phyloP scores from a whole-genome alignment of 2,329 filamentous ascomycete genomes.

The Achaetomium macrosporum region DNA sequence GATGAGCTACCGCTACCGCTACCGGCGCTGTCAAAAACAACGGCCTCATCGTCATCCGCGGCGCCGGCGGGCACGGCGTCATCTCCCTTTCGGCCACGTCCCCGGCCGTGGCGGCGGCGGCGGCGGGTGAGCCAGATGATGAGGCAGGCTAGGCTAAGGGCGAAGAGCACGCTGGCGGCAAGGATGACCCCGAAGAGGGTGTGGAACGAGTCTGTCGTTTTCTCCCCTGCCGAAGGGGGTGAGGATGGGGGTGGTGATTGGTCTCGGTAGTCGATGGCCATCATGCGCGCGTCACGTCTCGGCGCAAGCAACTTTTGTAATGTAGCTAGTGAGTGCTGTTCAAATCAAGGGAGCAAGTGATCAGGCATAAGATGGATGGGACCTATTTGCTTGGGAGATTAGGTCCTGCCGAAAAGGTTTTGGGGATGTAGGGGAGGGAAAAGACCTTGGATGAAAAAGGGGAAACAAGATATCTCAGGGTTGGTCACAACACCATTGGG shows the following conservation, averaged over 20 bases:
- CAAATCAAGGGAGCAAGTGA: too few species aligned
- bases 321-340: too few species aligned
- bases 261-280: not conserved
- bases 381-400: too few species aligned
- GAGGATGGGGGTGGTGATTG: not conserved
- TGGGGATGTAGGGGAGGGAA: not conserved
- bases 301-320: too few species aligned
- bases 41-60: too few species aligned
- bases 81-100: not conserved
- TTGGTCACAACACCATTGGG: not conserved
- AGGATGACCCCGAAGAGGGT: constrained; percentile 41
- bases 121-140: constrained; percentile 33
- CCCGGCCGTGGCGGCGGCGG: not conserved
- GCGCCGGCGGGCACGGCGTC: not conserved
- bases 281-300: too few species aligned
- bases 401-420: not conserved
- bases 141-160: constrained; percentile 38
- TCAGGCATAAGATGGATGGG: too few species aligned
- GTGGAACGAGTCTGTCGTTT: constrained; percentile 18
- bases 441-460: not conserved
- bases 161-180: constrained; percentile 42
- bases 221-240: not conserved
- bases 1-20: too few species aligned
- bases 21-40: too few species aligned
- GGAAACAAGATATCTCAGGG: constrained; percentile 4